Base-by-base conservation (phyloP, 2,329 filamentous ascomycete genomes). In the Alternaria hordeiaustralica region DNA sequence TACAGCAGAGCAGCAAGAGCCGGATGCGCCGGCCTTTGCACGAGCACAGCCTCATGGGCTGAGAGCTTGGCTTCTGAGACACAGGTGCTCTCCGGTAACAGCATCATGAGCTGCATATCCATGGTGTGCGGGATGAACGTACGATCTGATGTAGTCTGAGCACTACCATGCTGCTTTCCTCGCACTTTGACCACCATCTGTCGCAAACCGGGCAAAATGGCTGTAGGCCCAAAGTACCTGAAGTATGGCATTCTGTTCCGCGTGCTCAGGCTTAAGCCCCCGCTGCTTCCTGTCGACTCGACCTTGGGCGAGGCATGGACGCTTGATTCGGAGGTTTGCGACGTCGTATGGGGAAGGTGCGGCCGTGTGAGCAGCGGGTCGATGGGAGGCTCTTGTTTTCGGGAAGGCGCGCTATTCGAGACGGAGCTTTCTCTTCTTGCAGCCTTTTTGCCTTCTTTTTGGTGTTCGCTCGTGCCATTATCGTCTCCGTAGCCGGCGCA, bases 201-300 rank as follows among this genome's bases (percentile, higher is more conserved):
- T 80, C 96, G 96, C 82, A 94, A 96, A 21, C 93, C 93, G 2
- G 93, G 93, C 56, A 96, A 92, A 74, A 97, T 97, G 66, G 93
- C 94, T 1, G 94, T 97, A 0, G 93, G 92, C 0, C 93, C 94
- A 76, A 97, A 96, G 79, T 96, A 97, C 64, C 94, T 86, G 73
- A 97, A 97, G 77, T 96, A 97, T 0, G 93, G 93, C 67, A 97
- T 92, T 58, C 90, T 87, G 73, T 91, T 87, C 84, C 76, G 82
- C 79, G 70, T 87, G 83, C 65, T 87, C 46, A 83, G 76, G 69
- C 78, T 84, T 57, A 80, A 63, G 18, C 64, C 45, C n/a, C 57
- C 53, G 20, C 61, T 66, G 64, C 65, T 59, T 20, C 60, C 63
- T 9, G 70, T 61, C 15, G 67, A 66, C 28, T 76, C 72, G 9